Evolutionary conservation across 2,329 filamentous ascomycete genomes (phyloP), one percentile per base, ranked within the genome.

Genomic region (Trichoderma sp.): DNA sequence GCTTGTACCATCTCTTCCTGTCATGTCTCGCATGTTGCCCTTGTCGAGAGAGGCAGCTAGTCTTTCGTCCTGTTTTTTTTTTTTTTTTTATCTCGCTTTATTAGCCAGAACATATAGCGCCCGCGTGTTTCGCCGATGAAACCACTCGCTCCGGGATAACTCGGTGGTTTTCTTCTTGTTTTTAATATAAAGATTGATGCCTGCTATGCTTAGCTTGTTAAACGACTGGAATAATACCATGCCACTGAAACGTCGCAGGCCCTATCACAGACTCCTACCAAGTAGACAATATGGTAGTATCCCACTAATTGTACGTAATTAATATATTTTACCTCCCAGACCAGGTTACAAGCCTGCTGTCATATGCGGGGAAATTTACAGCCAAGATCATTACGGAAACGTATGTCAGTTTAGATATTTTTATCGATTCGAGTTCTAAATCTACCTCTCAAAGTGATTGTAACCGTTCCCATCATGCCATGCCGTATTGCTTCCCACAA

Each of bases 41-140:
- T 42, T 64, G 60, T 64, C 60, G 5, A 64, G 60, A 64, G 50
- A 56, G 48, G 59, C 59, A 63, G 59, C 48, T 63, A 53, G 17
- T n/a, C n/a, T n/a, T 25, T 8, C 25, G 7, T 2, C 15, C 2
- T 12, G 13, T 5, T 50, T 25, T 52, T 19, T 13, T 4, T 27
- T n/a, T 19, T 35, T 45, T 42, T 12, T 32, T 52, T 27, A 8
- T 27, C 35, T 15, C 37, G n/a, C 39, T 35, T 48, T 34, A 25
- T 48, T 34, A 25, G 37, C 27, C 27, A 60, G 39, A 59, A n/a
- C n/a, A n/a, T n/a, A 29, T 32, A 42, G 17, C 37, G 37, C 37
- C 29, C 39, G 39, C 29, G 10, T 61, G 58, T 50, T 61, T 61
- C 58, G 58, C 58, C 58, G 39, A 61, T 34, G 58, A 48, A 61